Evolutionary conservation across 225 moss, liverwort and hornwort species (phyloP).

Genomic region (Physcomitrium patens): DNA sequence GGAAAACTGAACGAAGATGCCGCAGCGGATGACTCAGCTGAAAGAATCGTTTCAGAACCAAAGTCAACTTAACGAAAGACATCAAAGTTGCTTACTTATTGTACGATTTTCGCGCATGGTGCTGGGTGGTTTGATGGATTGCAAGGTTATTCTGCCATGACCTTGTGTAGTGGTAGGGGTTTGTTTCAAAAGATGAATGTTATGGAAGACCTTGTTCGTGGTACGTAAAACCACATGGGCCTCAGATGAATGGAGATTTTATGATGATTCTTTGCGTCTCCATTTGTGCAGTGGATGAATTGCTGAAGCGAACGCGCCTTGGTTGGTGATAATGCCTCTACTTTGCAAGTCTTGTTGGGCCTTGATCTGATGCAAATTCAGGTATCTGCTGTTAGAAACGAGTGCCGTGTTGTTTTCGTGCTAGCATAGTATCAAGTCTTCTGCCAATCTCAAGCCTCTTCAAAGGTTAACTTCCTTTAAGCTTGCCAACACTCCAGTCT

Average conservation of each 20-base stretch:
- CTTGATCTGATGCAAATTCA: not conserved
- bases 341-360: slow-evolving; percentile 15
- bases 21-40: slow-evolving; percentile 28
- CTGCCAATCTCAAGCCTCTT: no score
- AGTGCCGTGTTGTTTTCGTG: no score
- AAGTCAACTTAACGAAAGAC: slow-evolving; percentile 17
- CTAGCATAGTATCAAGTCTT: no score
- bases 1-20: slow-evolving; percentile 38
- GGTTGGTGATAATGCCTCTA: not conserved
- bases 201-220: not conserved
- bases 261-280: not conserved
- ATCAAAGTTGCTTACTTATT: not conserved
- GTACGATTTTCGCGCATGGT: not conserved
- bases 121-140: not conserved
- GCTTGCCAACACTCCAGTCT: no score
- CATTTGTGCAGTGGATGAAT: not conserved
- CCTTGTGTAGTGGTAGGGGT: slow-evolving; percentile 13
- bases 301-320: not conserved
- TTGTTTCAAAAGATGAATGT: not conserved
- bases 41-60: slow-evolving; percentile 27
- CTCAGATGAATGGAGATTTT: not conserved
- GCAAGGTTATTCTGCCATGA: slow-evolving; percentile 2
- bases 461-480: no score
- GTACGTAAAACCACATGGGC: not conserved
- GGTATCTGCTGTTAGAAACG: no score